A percentile compares a stretch with the other conserved stretches of the same genome.
Conservation (phyloP, 2,329 filamentous ascomycete genomes). For the Colletotrichum brevisporum region DNA sequence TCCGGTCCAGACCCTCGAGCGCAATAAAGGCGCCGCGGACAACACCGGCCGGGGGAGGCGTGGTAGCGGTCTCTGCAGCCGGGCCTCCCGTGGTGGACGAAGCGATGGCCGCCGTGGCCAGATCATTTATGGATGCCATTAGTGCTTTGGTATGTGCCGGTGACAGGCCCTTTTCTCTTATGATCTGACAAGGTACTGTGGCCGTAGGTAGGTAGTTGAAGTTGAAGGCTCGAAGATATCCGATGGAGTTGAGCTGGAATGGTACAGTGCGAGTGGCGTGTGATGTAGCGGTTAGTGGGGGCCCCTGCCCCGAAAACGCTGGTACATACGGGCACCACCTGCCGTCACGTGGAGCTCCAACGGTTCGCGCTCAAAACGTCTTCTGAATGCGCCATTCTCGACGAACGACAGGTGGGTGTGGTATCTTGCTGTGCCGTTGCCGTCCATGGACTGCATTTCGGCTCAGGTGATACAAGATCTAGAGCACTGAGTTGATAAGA, state of each 20-base stretch:
- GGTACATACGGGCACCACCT: neutral
- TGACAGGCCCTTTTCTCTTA: neutral
- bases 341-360: slow-evolving; percentile 31
- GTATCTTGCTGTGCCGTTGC: no score
- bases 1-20: slow-evolving; percentile 89
- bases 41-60: slow-evolving; percentile 31
- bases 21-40: slow-evolving; percentile 82
- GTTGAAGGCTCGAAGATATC: neutral
- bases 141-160: neutral
- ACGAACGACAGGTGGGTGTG: neutral
- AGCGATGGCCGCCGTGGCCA: slow-evolving; percentile 63
- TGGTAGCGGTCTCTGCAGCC: slow-evolving; percentile 11
- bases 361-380: neutral
- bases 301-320: slow-evolving; percentile 19
- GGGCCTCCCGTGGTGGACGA: slow-evolving; percentile 46
- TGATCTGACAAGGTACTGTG: neutral
- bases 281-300: slow-evolving; percentile 4
- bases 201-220: neutral
- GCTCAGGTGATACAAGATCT: no score
- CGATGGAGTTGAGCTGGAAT: neutral
- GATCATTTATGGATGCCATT: slow-evolving; percentile 65
- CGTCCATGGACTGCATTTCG: no score
- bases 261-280: neutral
- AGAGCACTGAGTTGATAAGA: no score
- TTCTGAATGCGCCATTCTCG: neutral